Conservation (phyloP, 2,329 filamentous ascomycete species). For the Aspergillus latus region DNA sequence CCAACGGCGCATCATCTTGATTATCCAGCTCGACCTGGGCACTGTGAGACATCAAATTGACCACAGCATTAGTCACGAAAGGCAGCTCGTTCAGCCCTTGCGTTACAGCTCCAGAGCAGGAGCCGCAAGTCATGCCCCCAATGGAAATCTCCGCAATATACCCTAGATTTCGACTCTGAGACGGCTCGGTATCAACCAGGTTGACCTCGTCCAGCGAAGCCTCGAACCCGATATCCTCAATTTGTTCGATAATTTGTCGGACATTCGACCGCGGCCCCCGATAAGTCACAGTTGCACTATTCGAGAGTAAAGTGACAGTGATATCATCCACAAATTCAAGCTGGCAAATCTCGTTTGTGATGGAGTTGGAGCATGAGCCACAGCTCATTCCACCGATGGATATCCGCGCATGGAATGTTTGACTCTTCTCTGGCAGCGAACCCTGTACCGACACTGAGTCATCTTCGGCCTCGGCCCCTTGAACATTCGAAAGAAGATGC, state of each 20-base stretch:
- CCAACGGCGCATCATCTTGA: slow-evolving; percentile 45
- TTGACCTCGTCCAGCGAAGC: slow-evolving; percentile 42
- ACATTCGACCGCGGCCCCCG: slow-evolving; percentile 48
- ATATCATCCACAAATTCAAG: slow-evolving; percentile 59
- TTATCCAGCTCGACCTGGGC: slow-evolving; percentile 51
- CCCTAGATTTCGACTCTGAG: slow-evolving; percentile 4
- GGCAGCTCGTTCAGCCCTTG: slow-evolving; percentile 46
- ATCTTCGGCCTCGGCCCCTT: background rate
- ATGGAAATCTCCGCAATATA: slow-evolving; percentile 52
- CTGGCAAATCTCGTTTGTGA: slow-evolving; percentile 60
- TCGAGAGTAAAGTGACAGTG: slow-evolving; percentile 64
- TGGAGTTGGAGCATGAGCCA: slow-evolving; percentile 64
- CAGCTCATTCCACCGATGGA: slow-evolving; percentile 73
- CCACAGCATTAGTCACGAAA: slow-evolving; percentile 49
- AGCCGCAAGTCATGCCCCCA: slow-evolving; percentile 59
- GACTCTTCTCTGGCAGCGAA: background rate
- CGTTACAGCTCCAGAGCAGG: slow-evolving; percentile 53
- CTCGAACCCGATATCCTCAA: slow-evolving; percentile 53
- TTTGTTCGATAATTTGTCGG: slow-evolving; percentile 48
- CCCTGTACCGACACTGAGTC: slow-evolving; percentile 2
- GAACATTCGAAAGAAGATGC: slow-evolving; percentile 1
- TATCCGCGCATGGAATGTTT: slow-evolving; percentile 33
- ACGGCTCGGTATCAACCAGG: slow-evolving; percentile 11
- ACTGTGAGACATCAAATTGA: slow-evolving; percentile 54
- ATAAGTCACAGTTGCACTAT: slow-evolving; percentile 65